Evolutionary conservation across 805 yeast genomes (phyloP).

Genomic region (Yarrowia sp.): DNA sequence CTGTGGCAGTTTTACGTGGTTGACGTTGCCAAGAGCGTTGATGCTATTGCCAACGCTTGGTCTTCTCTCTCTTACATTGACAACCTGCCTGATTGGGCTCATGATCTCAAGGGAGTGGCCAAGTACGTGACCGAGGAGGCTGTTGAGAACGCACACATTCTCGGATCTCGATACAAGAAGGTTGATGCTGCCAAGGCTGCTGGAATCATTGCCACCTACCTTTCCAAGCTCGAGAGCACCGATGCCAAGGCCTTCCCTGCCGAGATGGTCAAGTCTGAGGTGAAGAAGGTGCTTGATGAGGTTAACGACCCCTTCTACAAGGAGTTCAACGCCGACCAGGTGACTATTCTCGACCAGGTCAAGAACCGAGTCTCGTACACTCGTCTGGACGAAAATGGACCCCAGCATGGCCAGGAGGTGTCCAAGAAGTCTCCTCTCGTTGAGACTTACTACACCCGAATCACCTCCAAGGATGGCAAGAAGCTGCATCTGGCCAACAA

Average conservation of each 20-base stretch:
- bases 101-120: conserved; percentile 56
- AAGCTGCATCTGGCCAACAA: conserved; percentile 79
- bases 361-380: conserved; percentile 77
- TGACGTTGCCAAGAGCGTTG: conserved; percentile 57
- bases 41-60: conserved; percentile 46
- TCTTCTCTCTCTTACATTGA: conserved; percentile 39
- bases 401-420: conserved; percentile 66
- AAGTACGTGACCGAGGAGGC: conserved; percentile 53
- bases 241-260: conserved; percentile 43
- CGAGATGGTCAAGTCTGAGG: conserved; percentile 51
- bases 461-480: conserved; percentile 60
- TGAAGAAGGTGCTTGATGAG: conserved; percentile 69
- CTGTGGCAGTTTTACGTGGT: conserved; percentile 91
- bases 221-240: conserved; percentile 46
- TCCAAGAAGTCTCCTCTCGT: conserved; percentile 66
- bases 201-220: conserved; percentile 54
- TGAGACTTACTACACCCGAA: conserved; percentile 87
- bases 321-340: conserved; percentile 76
- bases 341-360: conserved; percentile 70
- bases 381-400: conserved; percentile 83
- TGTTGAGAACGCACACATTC: conserved; percentile 51
- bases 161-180: conserved; percentile 63
- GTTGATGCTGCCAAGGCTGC: conserved; percentile 62
- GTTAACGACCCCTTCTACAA: conserved; percentile 75
- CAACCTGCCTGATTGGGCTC: conserved; percentile 43